Conservation (phyloP, 257 asterid species). For the Solanum neorickii region DNA sequence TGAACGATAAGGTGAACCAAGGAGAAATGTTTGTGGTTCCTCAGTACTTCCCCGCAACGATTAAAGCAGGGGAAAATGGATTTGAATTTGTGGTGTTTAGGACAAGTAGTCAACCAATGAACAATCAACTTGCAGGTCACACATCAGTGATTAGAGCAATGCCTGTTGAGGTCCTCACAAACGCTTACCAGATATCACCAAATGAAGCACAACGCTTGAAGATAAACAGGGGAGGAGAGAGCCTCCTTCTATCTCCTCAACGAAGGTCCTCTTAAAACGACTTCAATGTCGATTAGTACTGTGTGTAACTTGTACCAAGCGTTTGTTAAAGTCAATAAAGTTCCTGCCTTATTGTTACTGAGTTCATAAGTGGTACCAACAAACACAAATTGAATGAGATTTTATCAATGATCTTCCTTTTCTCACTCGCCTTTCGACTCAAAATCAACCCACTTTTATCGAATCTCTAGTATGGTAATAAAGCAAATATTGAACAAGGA, state of each 20-base stretch:
- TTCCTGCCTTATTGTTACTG: neutral
- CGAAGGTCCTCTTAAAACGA: neutral
- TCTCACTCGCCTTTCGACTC: neutral
- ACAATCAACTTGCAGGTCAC: slow-evolving; percentile 43
- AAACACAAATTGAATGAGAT: no score
- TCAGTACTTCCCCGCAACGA: slow-evolving; percentile 22
- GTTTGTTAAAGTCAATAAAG: neutral
- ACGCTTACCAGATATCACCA: slow-evolving; percentile 41
- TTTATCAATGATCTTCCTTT: neutral
- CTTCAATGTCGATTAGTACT: neutral
- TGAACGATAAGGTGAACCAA: neutral
- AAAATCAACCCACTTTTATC: neutral
- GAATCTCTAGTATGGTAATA: neutral
- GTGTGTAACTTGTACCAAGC: neutral
- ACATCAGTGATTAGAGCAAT: slow-evolving; percentile 50
- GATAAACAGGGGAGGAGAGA: slow-evolving; percentile 51
- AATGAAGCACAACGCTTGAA: slow-evolving; percentile 35
- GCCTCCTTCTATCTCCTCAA: slow-evolving; percentile 33
- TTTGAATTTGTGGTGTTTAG: slow-evolving; percentile 54
- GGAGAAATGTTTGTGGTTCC: slow-evolving; percentile 70
- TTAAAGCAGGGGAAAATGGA: slow-evolving; percentile 35
- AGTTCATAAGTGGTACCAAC: neutral
- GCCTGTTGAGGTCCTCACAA: slow-evolving; percentile 51
- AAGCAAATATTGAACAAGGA: neutral
- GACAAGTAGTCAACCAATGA: slow-evolving; percentile 47